Base-by-base conservation (phyloP, 1,284 basidiomycete species). In the Ustilago sp. region DNA sequence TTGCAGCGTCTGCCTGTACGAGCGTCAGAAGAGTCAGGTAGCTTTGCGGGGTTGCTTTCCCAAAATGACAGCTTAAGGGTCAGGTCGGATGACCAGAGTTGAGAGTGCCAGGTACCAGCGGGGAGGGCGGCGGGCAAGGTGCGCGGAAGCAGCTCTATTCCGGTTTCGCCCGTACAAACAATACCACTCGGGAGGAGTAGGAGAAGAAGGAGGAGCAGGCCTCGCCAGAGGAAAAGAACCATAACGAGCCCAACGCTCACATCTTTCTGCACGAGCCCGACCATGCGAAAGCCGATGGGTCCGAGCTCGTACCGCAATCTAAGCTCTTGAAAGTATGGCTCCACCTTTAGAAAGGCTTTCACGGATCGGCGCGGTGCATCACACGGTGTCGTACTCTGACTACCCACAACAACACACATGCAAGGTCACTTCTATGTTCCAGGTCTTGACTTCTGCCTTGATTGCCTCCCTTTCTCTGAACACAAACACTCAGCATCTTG, bases 351-450 rank as follows among this genome's bases (percentile, higher is more conserved):
- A 45, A 11, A 17, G 17, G 47, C 64, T 72, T 72, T 72, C 69
- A 72, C 69, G 64, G 63, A 67, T 72, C 69, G 69, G 56, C 69
- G 35, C 31, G 17, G 17, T 52, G 67, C 57, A 56, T 58, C 31
- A n/a, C 31, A 11, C 11, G 35, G 45, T 55, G 23, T 31, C 8
- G 9, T 13, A 32, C 48, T 50, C 48, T 23, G 31, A 50, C 19
- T 9, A 23, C 45, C 38, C 35, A 54, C 13, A n/a, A 17, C 39
- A 54, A 38, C 35, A 3, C 15, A 15, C 15, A 41, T 12, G 39
- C 15, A 13, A 4, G 2, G 39, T 41, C 15, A 41, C 13, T 41
- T 41, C 39, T 17, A 5, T 15, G 39, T 12, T 28, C 23, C 23
- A 28, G 23, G 23, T 28, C 23, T 41, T 41, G 15, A 41, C 7